Evolutionary conservation across 106 monocot species (phyloP), one percentile per base, ranked within the genome.

Genomic region (Platanthera zijinensis): DNA sequence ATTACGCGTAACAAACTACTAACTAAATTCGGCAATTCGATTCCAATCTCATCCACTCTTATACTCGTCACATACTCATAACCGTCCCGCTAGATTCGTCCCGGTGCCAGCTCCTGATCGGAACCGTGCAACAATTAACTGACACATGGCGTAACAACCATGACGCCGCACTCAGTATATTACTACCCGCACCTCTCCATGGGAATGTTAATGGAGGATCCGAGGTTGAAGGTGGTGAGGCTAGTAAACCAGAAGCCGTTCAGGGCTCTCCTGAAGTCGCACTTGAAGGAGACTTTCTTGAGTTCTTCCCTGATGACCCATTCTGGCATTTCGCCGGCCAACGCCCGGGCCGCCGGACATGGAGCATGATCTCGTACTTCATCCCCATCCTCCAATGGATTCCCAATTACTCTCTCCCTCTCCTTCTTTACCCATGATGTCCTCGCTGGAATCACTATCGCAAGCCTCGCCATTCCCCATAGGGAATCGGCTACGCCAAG

Each of bases 381-480:
- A 19, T 87, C 9, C 90, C 90, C 21, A 74, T 82, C 8, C 77
- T 87, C 19, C 84, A 86, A 59, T 92, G 91, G 91, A 80, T 12
- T 0, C 81, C 91, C 15, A 73, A 74, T 4, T 92, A 92, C 79
- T 76, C 57, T 52, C 79, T 78, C 57, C 52, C 47, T 86, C 67
- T 13, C 71, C 15, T 15, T 61, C 48, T 82, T 92, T 56, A 74
- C 71, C n/a, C 73, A 30, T 51, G 91, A 92, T 74, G 68, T 92
- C 62, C 53, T 88, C 77, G 82, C 91, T 72, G 91, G 91, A 14
- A 46, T 92, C 74, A 92, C 91, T 64, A 86, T 86, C 57, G 84
- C 91, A 80, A 92, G 86, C 76, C 80, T 92, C 49, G 86, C 88
- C 50, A 86, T 92, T 61, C 91, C 91, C 3, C n/a, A n/a, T 91